phyloP scores from a whole-genome alignment of 202 grass and related monocot genomes.

The Carex sylvatica region DNA sequence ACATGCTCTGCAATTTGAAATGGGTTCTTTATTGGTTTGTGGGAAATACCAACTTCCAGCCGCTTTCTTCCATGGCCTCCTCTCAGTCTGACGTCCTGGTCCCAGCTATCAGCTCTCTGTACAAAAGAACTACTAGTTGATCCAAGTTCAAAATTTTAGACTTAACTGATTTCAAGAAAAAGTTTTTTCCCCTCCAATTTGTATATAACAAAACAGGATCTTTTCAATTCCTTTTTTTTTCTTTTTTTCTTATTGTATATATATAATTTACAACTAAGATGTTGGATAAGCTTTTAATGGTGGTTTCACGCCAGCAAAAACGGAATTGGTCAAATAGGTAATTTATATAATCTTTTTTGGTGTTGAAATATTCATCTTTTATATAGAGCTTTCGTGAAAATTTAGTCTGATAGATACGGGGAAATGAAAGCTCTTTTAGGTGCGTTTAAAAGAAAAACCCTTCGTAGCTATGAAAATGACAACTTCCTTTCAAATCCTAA shows the following conservation, averaged over 20 bases:
- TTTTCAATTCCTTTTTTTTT: background rate
- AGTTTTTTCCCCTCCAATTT: background rate
- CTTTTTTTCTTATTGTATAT: background rate
- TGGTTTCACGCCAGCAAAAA: too few relatives aligned
- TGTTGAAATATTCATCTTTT: too few relatives aligned
- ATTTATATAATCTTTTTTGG: too few relatives aligned
- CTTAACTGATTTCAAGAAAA: background rate
- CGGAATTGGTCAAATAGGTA: too few relatives aligned
- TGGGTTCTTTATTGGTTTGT: slow-evolving; percentile 97
- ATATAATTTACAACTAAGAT: slow-evolving; percentile 13
- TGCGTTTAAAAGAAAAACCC: background rate
- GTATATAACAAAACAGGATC: slow-evolving; percentile 12
- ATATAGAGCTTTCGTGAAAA: too few relatives aligned
- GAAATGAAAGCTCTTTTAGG: background rate
- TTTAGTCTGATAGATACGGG: background rate
- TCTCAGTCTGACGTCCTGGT: slow-evolving; percentile 24
- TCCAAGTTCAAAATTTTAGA: background rate
- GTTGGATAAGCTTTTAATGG: background rate
- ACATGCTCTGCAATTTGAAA: slow-evolving; percentile 92
- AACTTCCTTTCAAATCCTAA: background rate
- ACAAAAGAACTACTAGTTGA: slow-evolving; percentile 12
- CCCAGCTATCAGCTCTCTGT: background rate
- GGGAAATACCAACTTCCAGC: slow-evolving; percentile 78
- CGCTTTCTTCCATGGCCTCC: slow-evolving; percentile 34
- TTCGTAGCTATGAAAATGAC: background rate